Evolutionary conservation across 768 basidiomycete genomes (phyloP).

Genomic region (Termitomyces sp.): DNA sequence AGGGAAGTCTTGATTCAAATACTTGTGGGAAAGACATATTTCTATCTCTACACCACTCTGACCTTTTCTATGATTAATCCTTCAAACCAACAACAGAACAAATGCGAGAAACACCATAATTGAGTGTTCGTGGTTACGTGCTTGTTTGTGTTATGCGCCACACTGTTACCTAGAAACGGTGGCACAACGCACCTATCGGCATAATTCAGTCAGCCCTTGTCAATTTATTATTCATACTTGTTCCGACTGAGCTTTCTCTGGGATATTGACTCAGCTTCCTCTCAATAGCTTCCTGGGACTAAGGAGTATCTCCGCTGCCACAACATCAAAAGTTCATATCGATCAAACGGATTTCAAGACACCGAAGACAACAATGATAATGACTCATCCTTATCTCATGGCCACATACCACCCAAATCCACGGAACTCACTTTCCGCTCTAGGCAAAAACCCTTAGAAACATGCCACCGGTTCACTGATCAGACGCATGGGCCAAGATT

Average conservation of each 20-base stretch:
- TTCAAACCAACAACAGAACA: neutral
- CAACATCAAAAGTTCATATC: too few relatives aligned
- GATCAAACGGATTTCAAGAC: neutral
- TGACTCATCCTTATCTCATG: neutral
- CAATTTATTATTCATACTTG: too few relatives aligned
- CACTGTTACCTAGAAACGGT: conserved; percentile 1
- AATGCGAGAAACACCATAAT: neutral
- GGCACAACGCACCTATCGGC: neutral
- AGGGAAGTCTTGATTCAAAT: too few relatives aligned
- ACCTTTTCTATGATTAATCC: neutral
- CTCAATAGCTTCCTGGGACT: too few relatives aligned
- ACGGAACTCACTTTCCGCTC: neutral
- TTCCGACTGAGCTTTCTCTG: neutral
- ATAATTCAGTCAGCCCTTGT: neutral
- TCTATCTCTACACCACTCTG: neutral
- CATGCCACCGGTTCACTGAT: neutral
- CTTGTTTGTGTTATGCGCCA: neutral
- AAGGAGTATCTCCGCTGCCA: too few relatives aligned
- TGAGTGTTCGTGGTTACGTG: neutral
- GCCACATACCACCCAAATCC: neutral
- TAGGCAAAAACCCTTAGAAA: neutral
- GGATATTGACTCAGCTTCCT: too few relatives aligned
- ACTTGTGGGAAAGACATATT: too few relatives aligned
- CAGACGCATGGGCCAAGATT: neutral
- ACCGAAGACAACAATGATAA: neutral